phyloP scores from a whole-genome alignment of 2,329 filamentous ascomycete species.

The Exophiala aquamarina region DNA sequence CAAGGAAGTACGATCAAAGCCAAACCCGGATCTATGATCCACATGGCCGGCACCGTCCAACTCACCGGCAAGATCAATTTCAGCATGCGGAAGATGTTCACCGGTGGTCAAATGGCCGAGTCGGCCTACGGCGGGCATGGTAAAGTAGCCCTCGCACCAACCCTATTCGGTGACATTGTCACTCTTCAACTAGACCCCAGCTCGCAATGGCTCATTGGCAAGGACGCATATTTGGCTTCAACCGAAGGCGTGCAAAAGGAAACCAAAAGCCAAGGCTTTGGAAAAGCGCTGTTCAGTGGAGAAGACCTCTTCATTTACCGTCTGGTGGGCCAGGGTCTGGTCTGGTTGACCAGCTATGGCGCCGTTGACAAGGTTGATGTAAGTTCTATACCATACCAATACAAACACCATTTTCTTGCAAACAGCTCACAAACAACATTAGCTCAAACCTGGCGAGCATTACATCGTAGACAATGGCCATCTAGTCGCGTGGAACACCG shows the following conservation, averaged over 20 bases:
- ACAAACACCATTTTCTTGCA: no score
- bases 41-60: conserved; percentile 18
- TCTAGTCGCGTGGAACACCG: conserved; percentile 7
- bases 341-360: conserved; percentile 21
- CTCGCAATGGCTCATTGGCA: conserved; percentile 18
- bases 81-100: conserved; percentile 24
- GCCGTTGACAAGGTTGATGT: conserved; percentile 19
- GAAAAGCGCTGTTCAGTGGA: conserved; percentile 25
- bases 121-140: conserved; percentile 16
- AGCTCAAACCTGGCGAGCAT: conserved; percentile 19
- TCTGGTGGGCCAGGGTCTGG: conserved; percentile 16
- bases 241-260: conserved; percentile 18
- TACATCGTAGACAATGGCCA: conserved; percentile 22
- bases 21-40: conserved; percentile 21
- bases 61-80: conserved; percentile 21
- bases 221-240: conserved; percentile 20
- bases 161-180: conserved; percentile 19
- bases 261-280: conserved; percentile 19
- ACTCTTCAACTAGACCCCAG: conserved; percentile 17
- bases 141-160: conserved; percentile 17
- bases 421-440: neutral
- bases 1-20: conserved; percentile 15
- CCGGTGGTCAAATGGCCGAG: conserved; percentile 18
- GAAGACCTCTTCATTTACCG: conserved; percentile 24
- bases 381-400: conserved; percentile 2